Conservation (phyloP, 805 yeast genomes). For the Suhomyces prunicola region DNA sequence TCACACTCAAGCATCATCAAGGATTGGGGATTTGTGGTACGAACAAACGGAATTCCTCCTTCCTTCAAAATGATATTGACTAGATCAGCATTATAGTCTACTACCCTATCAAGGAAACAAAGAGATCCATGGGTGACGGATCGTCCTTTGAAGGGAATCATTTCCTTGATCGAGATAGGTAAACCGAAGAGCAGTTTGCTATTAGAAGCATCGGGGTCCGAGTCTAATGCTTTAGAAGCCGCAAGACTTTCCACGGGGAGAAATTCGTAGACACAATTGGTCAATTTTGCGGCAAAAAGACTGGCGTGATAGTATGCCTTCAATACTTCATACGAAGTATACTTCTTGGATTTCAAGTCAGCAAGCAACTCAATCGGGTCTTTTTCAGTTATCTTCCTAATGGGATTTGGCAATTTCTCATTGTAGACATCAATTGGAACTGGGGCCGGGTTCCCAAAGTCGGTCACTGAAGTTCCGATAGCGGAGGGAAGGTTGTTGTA, state of each 20-base stretch:
- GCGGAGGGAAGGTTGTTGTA: constrained; percentile 17
- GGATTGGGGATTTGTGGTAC: constrained; percentile 3
- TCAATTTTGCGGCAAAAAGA: constrained; percentile 1
- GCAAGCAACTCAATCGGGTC: constrained; percentile 16
- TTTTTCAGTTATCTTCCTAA: constrained; percentile 14
- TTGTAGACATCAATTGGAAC: constrained; percentile 15
- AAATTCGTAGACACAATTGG: not conserved
- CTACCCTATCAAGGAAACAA: not conserved
- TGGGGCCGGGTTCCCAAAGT: constrained; percentile 19
- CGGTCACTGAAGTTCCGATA: constrained; percentile 13
- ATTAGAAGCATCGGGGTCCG: not conserved
- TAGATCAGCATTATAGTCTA: constrained; percentile 1
- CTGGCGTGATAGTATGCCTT: constrained; percentile 18
- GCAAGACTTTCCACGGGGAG: not conserved
- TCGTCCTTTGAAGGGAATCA: not conserved
- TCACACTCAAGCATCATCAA: constrained; percentile 22
- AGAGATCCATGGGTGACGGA: not conserved
- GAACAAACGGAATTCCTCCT: not conserved
- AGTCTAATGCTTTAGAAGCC: not conserved
- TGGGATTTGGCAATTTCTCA: constrained; percentile 11
- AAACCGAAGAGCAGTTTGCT: not conserved
- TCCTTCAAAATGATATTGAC: not conserved
- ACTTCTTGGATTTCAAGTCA: constrained; percentile 9
- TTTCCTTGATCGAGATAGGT: not conserved
- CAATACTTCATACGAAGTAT: constrained; percentile 15